Conservation (phyloP, 2,329 filamentous ascomycete species). For the Calycina marina region DNA sequence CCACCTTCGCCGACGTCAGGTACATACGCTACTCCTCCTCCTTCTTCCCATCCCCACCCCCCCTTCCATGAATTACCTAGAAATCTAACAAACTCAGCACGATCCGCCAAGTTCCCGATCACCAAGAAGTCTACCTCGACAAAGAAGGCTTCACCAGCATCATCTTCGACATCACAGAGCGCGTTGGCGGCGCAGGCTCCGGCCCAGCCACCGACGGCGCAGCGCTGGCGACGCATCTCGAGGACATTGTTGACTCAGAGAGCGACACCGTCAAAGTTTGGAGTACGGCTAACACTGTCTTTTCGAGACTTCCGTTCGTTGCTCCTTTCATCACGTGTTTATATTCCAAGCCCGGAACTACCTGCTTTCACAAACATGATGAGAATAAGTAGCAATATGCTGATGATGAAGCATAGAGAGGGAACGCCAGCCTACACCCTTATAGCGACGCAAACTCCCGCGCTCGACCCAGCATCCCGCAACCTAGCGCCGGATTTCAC, state of each 20-base stretch:
- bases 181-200: constrained; percentile 43
- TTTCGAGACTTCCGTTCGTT: constrained; percentile 33
- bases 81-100: constrained; percentile 34
- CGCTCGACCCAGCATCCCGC: constrained; percentile 20
- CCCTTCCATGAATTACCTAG: too few species aligned
- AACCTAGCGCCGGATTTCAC: constrained; percentile 38
- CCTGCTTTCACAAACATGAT: too few species aligned
- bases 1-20: constrained; percentile 57
- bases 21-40: constrained; percentile 24
- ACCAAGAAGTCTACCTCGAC: constrained; percentile 89
- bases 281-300: constrained; percentile 46
- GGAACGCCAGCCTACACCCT: constrained; percentile 51
- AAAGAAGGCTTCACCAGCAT: constrained; percentile 70
- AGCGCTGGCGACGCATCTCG: constrained; percentile 53
- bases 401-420: constrained; percentile 28
- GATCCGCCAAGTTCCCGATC: constrained; percentile 64
- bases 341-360: too few species aligned
- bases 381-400: too few species aligned
- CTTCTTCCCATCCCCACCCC: constrained; percentile 5
- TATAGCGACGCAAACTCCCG: constrained; percentile 47
- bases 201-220: constrained; percentile 50
- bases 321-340: too few species aligned
- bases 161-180: constrained; percentile 82
- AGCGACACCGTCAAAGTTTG: constrained; percentile 50
- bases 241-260: constrained; percentile 53